These are phyloP conservation scores for Globisporangium canariense DNA, from an alignment of 352 stramenopile species.

Conservation along the genomic window DNA sequence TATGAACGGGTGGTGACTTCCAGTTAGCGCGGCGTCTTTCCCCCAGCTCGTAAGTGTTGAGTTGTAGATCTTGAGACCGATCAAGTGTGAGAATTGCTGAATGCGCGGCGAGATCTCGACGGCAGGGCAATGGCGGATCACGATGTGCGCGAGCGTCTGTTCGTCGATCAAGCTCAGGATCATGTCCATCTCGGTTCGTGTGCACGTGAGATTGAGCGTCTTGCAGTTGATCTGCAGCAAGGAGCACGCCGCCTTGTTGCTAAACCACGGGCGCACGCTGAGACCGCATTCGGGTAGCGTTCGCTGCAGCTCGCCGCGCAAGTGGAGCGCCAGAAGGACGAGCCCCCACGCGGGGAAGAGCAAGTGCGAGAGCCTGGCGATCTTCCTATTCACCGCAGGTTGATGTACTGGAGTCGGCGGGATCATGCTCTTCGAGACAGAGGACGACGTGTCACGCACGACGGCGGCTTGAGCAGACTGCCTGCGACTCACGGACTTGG, in stretches of 20 bases:
- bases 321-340: slow-evolving; percentile 20
- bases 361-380: slow-evolving; percentile 6
- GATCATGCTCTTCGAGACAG: not conserved
- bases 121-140: slow-evolving; percentile 34
- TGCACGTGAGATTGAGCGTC: slow-evolving; percentile 11
- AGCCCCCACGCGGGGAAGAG: slow-evolving; percentile 24
- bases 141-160: slow-evolving; percentile 20
- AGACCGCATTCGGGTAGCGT: slow-evolving; percentile 21
- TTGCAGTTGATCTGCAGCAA: slow-evolving; percentile 27
- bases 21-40: slow-evolving; percentile 22
- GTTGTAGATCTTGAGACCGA: slow-evolving; percentile 43
- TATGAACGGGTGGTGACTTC: slow-evolving; percentile 24
- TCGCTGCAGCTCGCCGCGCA: slow-evolving; percentile 9
- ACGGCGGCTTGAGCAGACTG: not conserved
- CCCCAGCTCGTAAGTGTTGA: slow-evolving; percentile 31
- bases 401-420: slow-evolving; percentile 7
- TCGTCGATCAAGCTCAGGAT: slow-evolving; percentile 23
- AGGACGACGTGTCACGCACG: not conserved
- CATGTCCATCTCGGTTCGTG: slow-evolving; percentile 12
- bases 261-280: slow-evolving; percentile 28
- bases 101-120: slow-evolving; percentile 30
- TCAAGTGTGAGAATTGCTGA: slow-evolving; percentile 25
- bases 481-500: not conserved
- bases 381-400: not conserved
- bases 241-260: slow-evolving; percentile 21